These are phyloP conservation scores for Saturnispora sekii DNA, from an alignment of 805 yeast genomes.

Conservation along the genomic window DNA sequence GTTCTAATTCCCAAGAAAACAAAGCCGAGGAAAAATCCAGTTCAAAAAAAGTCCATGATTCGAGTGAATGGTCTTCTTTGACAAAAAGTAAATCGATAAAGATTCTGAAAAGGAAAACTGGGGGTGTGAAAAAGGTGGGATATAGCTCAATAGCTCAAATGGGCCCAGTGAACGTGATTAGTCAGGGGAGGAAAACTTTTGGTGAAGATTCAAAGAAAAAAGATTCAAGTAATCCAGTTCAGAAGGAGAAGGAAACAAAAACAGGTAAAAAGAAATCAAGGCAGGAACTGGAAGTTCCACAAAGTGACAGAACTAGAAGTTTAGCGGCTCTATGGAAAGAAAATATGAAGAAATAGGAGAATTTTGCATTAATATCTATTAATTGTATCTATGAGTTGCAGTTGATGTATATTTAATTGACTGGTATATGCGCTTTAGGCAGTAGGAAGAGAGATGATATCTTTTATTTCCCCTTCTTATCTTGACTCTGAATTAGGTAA, in stretches of 20 bases:
- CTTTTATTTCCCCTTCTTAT: conserved; percentile 15
- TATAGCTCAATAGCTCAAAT: conserved; percentile 18
- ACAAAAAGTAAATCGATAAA: conserved; percentile 21
- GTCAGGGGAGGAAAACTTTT: neutral
- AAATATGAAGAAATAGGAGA: conserved; percentile 4
- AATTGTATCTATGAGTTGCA: no score
- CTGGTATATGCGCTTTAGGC: no score
- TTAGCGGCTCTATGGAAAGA: conserved; percentile 12
- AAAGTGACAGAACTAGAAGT: conserved; percentile 7
- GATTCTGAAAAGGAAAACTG: conserved; percentile 13
- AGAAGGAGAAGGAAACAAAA: neutral
- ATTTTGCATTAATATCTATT: no score
- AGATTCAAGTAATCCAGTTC: no score
- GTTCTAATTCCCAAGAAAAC: conserved; percentile 18
- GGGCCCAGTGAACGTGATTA: conserved; percentile 3
- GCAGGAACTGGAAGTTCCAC: conserved; percentile 10
- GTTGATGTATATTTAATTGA: no score
- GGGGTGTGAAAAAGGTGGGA: conserved; percentile 20
- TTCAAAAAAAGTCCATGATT: conserved; percentile 35
- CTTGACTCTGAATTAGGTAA: no score
- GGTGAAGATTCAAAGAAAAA: conserved; percentile 2
- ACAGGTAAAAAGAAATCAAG: neutral
- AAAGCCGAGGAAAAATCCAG: conserved; percentile 25
- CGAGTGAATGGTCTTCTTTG: conserved; percentile 44
- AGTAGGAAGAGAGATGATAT: neutral